These are phyloP conservation scores for Aspergillus olivimuriae DNA, from an alignment of 495 filamentous ascomycete species.

Conservation along the genomic window DNA sequence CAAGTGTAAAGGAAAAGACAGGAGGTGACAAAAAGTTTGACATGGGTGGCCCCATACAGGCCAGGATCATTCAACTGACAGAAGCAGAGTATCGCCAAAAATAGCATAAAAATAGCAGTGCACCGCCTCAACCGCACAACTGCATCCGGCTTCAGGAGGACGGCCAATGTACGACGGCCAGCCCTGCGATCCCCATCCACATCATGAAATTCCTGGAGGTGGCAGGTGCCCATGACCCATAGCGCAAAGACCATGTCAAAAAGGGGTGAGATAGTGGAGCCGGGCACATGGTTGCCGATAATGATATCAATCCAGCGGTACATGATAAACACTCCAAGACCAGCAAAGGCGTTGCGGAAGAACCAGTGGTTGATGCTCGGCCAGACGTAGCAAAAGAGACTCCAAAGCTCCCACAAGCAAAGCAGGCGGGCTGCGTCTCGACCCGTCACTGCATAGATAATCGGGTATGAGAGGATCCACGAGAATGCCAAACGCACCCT, in stretches of 20 bases:
- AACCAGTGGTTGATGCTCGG: not conserved
- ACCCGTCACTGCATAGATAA: not conserved
- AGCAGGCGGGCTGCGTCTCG: not conserved
- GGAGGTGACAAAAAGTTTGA: no score
- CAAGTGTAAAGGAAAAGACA: no score
- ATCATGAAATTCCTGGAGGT: not conserved
- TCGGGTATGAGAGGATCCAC: not conserved
- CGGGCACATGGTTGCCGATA: not conserved
- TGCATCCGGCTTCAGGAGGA: not conserved
- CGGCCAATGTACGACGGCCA: not conserved
- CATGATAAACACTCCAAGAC: not conserved
- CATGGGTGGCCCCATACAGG: no score
- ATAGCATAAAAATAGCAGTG: no score
- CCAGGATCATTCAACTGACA: no score
- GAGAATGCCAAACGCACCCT: not conserved
- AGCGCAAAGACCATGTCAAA: not conserved
- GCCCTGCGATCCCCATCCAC: not conserved
- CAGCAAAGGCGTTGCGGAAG: not conserved
- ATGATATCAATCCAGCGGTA: not conserved
- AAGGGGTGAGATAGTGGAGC: not conserved
- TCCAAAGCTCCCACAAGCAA: not conserved
- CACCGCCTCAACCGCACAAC: no score
- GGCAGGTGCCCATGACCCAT: not conserved
- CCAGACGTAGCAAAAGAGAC: not conserved
- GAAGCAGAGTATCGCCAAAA: no score